Base-by-base conservation (phyloP, 768 basidiomycete genomes). In the Russula earlei region DNA sequence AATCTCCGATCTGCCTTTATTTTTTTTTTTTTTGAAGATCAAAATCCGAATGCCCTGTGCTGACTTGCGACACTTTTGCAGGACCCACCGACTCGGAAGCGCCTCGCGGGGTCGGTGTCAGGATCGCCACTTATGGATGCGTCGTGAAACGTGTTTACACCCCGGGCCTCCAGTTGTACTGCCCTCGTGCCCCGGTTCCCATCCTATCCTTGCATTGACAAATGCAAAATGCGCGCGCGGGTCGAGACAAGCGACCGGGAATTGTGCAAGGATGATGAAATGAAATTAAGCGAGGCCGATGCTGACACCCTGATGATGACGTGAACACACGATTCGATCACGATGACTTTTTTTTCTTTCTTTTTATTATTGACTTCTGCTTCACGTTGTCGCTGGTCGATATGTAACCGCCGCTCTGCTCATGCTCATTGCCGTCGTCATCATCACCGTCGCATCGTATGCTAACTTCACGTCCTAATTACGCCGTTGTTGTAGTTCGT, bases 1-100 rank as follows among this genome's bases (percentile, higher is more conserved):
- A 25, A 19, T 44, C 31, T 52, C 42, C 51, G 41, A 44, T 51
- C 29, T 31, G 31, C n/a, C n/a, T 33, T 12, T 36, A 22, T 36
- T 12, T 36, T 24, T 5, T 48, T 36, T 20, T 22, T 7, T 24
- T 17, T n/a, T 36, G n/a, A n/a, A 46, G 17, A 29, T 11, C 31
- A 22, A 22, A 22, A 22, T 52, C 15, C 36, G 46, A 31, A 48
- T 14, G 3, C 3, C 8, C 50, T 27, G 9, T 12, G 24, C 48
- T 55, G 41, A 49, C 42, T 19, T 7, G 17, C 17, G 6, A 29
- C 2, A 2, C 19, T 7, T 22, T 37, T 8, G 29, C 40, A 58
- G 56, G 56, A 58, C 10, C 56, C 52, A 15, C 56, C 52, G 20
- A 53, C 54, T 34, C 52, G 56, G 45, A 58, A 58, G 19, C 56